phyloP scores from a whole-genome alignment of 768 basidiomycete genomes.

The Nidula microcarpa region DNA sequence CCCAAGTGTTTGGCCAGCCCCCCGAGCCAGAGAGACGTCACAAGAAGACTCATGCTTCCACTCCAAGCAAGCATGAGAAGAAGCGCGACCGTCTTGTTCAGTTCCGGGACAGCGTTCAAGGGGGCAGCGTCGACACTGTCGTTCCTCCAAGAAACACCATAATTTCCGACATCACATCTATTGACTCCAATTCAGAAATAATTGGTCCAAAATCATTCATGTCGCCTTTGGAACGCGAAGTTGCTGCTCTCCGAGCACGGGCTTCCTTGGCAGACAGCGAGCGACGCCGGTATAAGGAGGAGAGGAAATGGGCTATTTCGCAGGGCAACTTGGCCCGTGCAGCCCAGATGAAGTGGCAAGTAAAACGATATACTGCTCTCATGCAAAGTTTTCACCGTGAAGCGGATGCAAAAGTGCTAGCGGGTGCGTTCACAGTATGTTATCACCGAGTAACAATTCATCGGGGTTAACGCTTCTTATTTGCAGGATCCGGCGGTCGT shows the following conservation, averaged over 20 bases:
- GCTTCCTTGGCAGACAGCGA: conserved; percentile 83
- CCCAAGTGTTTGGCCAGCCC: conserved; percentile 58
- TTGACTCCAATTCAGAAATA: conserved; percentile 67
- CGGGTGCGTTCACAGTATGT: conserved; percentile 40
- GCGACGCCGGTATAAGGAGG: conserved; percentile 78
- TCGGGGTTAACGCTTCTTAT: too few species aligned
- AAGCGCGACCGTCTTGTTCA: conserved; percentile 40
- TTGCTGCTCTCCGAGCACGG: conserved; percentile 70
- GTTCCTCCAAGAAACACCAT: conserved; percentile 23
- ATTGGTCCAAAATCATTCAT: conserved; percentile 55
- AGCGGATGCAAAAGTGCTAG: conserved; percentile 65
- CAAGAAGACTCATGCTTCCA: conserved; percentile 19
- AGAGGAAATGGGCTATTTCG: conserved; percentile 82
- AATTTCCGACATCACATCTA: conserved; percentile 60
- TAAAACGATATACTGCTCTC: conserved; percentile 73
- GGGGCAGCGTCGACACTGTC: conserved; percentile 23
- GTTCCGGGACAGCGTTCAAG: conserved; percentile 39
- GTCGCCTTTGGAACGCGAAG: conserved; percentile 68
- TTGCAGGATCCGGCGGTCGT: conserved; percentile 11
- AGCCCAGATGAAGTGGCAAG: conserved; percentile 79
- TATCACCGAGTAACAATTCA: background rate
- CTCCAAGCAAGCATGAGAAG: conserved; percentile 9
- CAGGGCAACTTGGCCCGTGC: conserved; percentile 76
- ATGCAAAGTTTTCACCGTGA: conserved; percentile 80
- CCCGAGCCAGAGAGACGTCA: conserved; percentile 28